These are phyloP conservation scores for Cocos nucifera DNA, from an alignment of 176 grass and related monocot species.

Conservation along the genomic window DNA sequence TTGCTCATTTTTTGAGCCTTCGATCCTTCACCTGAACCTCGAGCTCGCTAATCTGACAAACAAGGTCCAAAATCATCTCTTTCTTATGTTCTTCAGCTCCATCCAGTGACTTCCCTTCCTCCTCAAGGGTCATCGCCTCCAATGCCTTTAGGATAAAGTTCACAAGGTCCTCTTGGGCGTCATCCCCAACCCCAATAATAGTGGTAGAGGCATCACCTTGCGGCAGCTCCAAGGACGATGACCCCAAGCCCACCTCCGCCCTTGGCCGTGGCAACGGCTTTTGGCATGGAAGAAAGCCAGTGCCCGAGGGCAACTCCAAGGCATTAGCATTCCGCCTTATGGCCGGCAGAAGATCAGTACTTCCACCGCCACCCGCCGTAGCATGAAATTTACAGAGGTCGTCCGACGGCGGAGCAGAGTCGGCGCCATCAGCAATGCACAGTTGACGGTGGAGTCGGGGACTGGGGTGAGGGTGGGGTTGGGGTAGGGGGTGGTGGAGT, in stretches of 20 bases:
- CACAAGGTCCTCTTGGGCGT: conserved; percentile 12
- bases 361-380: conserved; percentile 14
- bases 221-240: not conserved
- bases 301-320: not conserved
- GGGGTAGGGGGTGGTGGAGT: not conserved
- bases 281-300: conserved; percentile 4
- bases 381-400: conserved; percentile 8
- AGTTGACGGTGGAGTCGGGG: not conserved
- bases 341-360: conserved; percentile 3
- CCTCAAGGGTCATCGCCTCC: conserved; percentile 46
- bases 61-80: conserved; percentile 54
- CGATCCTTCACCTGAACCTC: conserved; percentile 83
- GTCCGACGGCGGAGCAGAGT: not conserved
- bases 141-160: conserved; percentile 41
- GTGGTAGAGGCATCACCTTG: conserved; percentile 15
- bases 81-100: conserved; percentile 36
- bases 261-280: not conserved
- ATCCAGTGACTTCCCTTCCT: conserved; percentile 22
- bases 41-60: conserved; percentile 62
- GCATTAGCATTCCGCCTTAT: conserved; percentile 1
- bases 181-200: no score
- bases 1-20: conserved; percentile 79
- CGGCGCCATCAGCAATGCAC: conserved; percentile 6
- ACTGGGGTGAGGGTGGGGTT: not conserved
- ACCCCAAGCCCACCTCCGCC: not conserved